Base-by-base conservation (phyloP, 2,329 filamentous ascomycete species). In the Fusarium nematophilum region DNA sequence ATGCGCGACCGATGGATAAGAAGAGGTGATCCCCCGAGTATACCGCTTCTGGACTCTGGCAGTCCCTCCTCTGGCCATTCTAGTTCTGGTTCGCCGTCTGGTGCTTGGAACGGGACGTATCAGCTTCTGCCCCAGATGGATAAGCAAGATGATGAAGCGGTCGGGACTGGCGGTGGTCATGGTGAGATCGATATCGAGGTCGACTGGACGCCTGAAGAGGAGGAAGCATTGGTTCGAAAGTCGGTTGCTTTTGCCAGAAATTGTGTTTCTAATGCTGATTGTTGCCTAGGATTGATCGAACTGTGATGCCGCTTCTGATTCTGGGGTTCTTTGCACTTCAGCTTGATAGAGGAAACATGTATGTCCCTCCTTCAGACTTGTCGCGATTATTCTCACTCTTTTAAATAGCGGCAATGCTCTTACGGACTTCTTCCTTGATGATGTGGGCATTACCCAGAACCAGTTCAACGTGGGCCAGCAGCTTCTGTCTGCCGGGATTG, bases 391-490 rank as follows among this genome's bases (percentile, higher is more conserved):
- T 27, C 27, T 38, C 34, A 15, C n/a, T 4, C 10, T 2, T 13
- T 4, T 8, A n/a, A n/a, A 50, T n/a, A 67, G 64, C 30, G 66
- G 74, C 38, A 79, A 78, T 31, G 79, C 79, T 3, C 67, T 81
- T 26, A 81, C 79, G 9, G 65, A 67, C 1, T 80, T 80, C 58
- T 79, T 83, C 47, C 75, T 81, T 10, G 62, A 73, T 17, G 81
- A 83, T 56, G 73, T 83, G 8, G 70, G 73, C 9, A 77, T 83
- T 48, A 79, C 74, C 2, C 79, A 79, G 10, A 76, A 81, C 50
- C 77, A 83, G 50, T 77, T 81, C 64, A 83, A 82, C 18, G 71
- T 81, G 23, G 80, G 80, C 6, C 75, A 79, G 11, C 78, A 81
- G 57, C 68, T 83, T 25, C 65, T 82, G 1, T 81, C 79, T 0